phyloP scores from a whole-genome alignment of 116 monocot genomes.

The Thalassia testudinum region DNA sequence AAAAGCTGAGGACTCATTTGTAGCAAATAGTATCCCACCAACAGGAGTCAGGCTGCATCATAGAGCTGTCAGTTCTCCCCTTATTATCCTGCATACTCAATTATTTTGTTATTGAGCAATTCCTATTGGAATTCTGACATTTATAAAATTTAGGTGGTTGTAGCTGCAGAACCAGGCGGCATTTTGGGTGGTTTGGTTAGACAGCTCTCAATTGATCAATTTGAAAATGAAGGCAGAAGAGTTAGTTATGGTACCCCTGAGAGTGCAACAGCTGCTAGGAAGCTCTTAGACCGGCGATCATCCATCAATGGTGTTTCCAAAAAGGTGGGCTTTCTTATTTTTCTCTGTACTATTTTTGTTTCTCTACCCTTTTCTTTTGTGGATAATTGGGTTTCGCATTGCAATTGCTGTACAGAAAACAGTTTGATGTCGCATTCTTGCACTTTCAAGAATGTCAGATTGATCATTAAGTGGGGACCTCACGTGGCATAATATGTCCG shows the following conservation, averaged over 20 bases:
- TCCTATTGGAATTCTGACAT: neutral
- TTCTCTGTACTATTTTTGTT: slow-evolving; percentile 1
- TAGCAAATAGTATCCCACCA: slow-evolving; percentile 31
- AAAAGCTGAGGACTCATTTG: slow-evolving; percentile 37
- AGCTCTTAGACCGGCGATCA: slow-evolving; percentile 92
- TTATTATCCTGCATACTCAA: too few relatives aligned
- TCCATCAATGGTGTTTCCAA: slow-evolving; percentile 98
- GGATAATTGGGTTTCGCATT: too few relatives aligned
- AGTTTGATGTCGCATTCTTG: too few relatives aligned
- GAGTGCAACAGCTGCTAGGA: slow-evolving; percentile 95
- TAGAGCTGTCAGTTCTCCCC: slow-evolving; percentile 54
- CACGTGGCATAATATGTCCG: too few relatives aligned
- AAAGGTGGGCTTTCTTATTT: slow-evolving; percentile 37
- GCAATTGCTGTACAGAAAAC: too few relatives aligned
- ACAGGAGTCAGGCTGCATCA: slow-evolving; percentile 89
- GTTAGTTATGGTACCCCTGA: slow-evolving; percentile 99
- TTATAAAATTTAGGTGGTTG: slow-evolving; percentile 59
- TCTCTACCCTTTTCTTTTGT: neutral
- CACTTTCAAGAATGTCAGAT: too few relatives aligned
- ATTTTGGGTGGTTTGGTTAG: slow-evolving; percentile 95
- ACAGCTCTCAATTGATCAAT: slow-evolving; percentile 98
- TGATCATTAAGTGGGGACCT: too few relatives aligned
- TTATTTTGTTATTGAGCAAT: too few relatives aligned
- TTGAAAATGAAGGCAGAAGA: slow-evolving; percentile 98
- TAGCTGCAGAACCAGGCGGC: slow-evolving; percentile 96